These are phyloP conservation scores for Wickerhamomyces pijperi DNA, from an alignment of 805 yeast species.

Conservation along the genomic window DNA sequence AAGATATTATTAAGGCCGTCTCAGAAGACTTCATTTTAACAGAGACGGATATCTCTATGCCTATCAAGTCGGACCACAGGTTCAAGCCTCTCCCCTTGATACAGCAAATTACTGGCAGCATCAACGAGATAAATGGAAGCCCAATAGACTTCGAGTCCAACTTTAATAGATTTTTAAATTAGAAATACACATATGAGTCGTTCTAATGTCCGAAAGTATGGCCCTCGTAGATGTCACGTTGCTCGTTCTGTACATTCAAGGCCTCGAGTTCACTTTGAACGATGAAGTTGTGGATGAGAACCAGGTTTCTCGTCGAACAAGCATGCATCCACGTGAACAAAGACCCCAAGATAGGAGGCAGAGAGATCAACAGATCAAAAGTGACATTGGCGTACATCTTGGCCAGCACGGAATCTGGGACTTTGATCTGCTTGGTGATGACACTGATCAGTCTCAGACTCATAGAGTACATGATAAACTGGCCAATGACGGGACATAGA, in stretches of 20 bases:
- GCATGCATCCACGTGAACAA: conserved; percentile 72
- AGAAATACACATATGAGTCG: no score
- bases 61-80: background rate
- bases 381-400: conserved; percentile 69
- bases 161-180: background rate
- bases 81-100: background rate
- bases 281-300: conserved; percentile 43
- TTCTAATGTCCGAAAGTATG: background rate
- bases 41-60: conserved; percentile 16
- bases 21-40: conserved; percentile 6
- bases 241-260: background rate
- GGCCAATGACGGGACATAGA: conserved; percentile 77
- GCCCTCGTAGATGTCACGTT: background rate
- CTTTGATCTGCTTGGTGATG: conserved; percentile 43
- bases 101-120: background rate
- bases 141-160: background rate
- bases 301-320: conserved; percentile 86
- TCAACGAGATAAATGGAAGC: background rate
- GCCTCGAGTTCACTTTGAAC: conserved; percentile 8
- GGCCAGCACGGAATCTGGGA: conserved; percentile 50
- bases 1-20: background rate
- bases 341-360: conserved; percentile 75
- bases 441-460: conserved; percentile 56
- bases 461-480: conserved; percentile 65
- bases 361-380: conserved; percentile 60